phyloP scores from a whole-genome alignment of 169 alveolate genomes.

The Condylostoma magnum region DNA sequence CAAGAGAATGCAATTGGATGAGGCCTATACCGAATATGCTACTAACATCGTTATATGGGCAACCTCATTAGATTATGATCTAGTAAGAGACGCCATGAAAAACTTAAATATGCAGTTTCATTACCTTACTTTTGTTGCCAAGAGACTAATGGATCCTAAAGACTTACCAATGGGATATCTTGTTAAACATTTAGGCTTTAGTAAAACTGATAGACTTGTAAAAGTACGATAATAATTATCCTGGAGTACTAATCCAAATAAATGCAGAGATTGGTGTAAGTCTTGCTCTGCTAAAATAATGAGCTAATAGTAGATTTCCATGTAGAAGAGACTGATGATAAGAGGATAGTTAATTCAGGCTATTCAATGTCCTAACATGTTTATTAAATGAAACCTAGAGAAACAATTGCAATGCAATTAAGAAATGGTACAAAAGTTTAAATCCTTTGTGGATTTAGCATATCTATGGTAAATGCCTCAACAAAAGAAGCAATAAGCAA shows the following conservation, averaged over 20 bases:
- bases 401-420: neutral
- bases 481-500: neutral
- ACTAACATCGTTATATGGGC: neutral
- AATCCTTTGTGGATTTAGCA: neutral
- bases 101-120: neutral
- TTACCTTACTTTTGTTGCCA: neutral
- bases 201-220: neutral
- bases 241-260: neutral
- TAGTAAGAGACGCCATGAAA: neutral
- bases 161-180: conserved; percentile 5
- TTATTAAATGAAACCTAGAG: neutral
- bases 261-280: conserved; percentile 1
- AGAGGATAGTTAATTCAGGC: neutral
- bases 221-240: neutral
- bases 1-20: conserved; percentile 7
- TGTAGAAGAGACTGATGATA: neutral
- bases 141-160: neutral
- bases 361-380: neutral
- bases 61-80: neutral
- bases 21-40: neutral
- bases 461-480: neutral
- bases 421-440: neutral
- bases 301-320: neutral
- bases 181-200: neutral
- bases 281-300: neutral